Percentiles rank a stretch among this genome's conserved stretches.
Evolutionary conservation across 2,329 filamentous ascomycete species (phyloP).

Genomic region (Sporothrix schenckii): DNA sequence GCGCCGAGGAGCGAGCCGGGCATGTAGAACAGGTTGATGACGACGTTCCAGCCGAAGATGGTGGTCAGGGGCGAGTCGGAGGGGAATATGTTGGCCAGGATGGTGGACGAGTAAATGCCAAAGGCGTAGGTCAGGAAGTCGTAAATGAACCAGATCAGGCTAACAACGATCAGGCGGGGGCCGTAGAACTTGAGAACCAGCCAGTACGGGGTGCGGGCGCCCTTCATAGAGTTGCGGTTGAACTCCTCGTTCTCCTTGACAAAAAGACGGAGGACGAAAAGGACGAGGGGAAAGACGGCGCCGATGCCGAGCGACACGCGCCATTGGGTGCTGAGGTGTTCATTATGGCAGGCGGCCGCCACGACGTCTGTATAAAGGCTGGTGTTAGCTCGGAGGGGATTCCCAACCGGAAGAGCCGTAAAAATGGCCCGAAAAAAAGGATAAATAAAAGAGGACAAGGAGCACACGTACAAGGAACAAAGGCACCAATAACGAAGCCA

Average conservation of each 20-base stretch:
- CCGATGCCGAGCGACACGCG: constrained; percentile 78
- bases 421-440: background rate
- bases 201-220: constrained; percentile 58
- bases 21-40: constrained; percentile 87
- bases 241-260: constrained; percentile 80
- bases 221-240: constrained; percentile 68
- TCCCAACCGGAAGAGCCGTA: background rate
- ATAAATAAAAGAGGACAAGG: background rate
- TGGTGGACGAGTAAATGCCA: constrained; percentile 78
- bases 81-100: constrained; percentile 68
- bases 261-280: constrained; percentile 71
- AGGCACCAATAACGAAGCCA: constrained; percentile 78
- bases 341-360: constrained; percentile 58
- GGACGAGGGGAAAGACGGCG: constrained; percentile 71
- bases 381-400: background rate
- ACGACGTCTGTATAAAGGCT: constrained; percentile 48
- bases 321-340: constrained; percentile 76
- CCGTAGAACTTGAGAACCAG: constrained; percentile 70
- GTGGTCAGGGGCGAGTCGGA: constrained; percentile 67
- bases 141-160: constrained; percentile 83
- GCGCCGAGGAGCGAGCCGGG: constrained; percentile 80
- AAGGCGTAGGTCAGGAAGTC: constrained; percentile 85
- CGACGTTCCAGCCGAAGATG: constrained; percentile 82
- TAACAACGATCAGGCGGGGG: constrained; percentile 69
- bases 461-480: constrained; percentile 61